Conservation (phyloP, 306 rosid species). For the Cicer yamashitae region DNA sequence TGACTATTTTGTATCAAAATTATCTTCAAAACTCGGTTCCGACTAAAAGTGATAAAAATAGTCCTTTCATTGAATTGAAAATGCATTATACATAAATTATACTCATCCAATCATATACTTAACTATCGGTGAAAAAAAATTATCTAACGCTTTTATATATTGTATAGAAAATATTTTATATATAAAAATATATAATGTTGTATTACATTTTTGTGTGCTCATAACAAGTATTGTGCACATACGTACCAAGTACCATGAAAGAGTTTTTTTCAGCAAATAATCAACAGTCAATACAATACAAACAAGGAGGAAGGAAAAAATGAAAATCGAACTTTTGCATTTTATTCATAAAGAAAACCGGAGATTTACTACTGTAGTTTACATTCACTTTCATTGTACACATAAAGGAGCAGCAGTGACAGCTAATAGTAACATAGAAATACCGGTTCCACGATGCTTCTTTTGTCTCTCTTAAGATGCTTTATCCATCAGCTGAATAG, state of each 20-base stretch:
- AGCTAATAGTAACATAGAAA: conserved; percentile 42
- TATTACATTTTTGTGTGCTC: neutral
- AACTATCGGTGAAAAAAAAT: too few species aligned
- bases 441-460: neutral
- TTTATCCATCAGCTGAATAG: conserved; percentile 95
- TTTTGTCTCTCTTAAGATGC: conserved; percentile 50
- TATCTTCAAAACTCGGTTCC: neutral
- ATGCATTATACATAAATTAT: neutral
- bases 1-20: neutral
- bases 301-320: neutral
- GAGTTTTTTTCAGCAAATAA: neutral
- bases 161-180: too few species aligned
- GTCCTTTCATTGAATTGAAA: neutral
- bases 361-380: conserved; percentile 7
- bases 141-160: too few species aligned
- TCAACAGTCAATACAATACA: conserved; percentile 11
- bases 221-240: conserved; percentile 5
- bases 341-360: conserved; percentile 23
- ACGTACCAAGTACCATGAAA: neutral
- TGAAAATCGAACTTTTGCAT: neutral
- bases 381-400: conserved; percentile 31
- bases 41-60: neutral
- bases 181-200: too few species aligned
- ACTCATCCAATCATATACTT: too few species aligned
- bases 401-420: conserved; percentile 3